Evolutionary conservation across 768 basidiomycete species (phyloP), one percentile per base, ranked within the genome.

Genomic region (Cystobasidium onofrii): DNA sequence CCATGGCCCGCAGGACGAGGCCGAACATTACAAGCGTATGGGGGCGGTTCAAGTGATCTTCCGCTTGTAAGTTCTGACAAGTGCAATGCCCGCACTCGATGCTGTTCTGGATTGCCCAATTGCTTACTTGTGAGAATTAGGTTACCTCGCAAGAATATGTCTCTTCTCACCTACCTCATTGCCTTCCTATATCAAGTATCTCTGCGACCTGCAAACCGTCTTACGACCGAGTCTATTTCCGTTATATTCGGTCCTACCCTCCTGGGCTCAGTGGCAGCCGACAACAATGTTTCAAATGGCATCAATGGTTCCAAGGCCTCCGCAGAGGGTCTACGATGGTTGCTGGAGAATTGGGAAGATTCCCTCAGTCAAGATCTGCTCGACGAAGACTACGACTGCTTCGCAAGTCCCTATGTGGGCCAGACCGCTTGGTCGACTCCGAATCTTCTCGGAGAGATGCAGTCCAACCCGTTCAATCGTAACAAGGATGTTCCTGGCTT

Each of bases 111-210:
- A n/a, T n/a, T n/a, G n/a, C n/a, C n/a, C n/a, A n/a, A n/a, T n/a
- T n/a, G n/a, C n/a, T n/a, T n/a, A n/a, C n/a, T n/a, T n/a, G n/a
- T n/a, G 7, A 6, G 39, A 15, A n/a, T 6, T 52, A 71, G 69
- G 23, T 82, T 86, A 4, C 84, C 85, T 0, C 80, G 80, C 0
- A 75, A 80, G 15, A 79, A 82, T 65, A 81, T 84, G 73, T 82
- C 82, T 39, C 79, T 85, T 1, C 80, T 86, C 61, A 77, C 81
- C 46, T 85, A 86, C 76, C 81, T 86, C 39, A 80, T 83, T 66
- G 81, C 81, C 4, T 85, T 86, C 78, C 85, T 86, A 76, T 84
- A 84, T 0, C 85, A 86, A 75, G 78, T 86, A 0, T 85, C 84
- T 1, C 80, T 85, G 7, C 84, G 83, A 67, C 83, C 85, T 0